These are phyloP conservation scores for Novymonas esmeraldas DNA, from an alignment of 208 protist genomes.

Conservation along the genomic window DNA sequence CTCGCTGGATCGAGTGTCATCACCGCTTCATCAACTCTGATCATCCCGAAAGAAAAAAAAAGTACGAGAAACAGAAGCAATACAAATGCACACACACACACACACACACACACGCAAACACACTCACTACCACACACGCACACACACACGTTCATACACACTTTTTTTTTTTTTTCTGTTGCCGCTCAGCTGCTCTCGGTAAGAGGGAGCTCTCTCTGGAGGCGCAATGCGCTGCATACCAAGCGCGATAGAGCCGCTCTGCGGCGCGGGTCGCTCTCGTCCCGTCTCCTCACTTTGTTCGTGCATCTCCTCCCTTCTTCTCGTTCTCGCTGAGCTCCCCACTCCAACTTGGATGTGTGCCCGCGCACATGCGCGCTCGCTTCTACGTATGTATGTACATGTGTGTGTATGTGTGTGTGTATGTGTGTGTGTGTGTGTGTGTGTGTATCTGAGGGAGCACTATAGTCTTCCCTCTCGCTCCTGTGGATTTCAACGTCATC, in stretches of 20 bases:
- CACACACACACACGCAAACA: neutral
- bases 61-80: too few relatives aligned
- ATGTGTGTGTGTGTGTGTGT: neutral
- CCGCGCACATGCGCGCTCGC: neutral
- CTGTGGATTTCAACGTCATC: neutral
- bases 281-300: neutral
- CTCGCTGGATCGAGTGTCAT: too few relatives aligned
- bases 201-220: too few relatives aligned
- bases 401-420: neutral
- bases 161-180: neutral
- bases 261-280: too few relatives aligned
- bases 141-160: neutral
- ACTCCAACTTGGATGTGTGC: neutral
- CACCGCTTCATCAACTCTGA: too few relatives aligned
- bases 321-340: neutral
- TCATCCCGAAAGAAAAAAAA: too few relatives aligned
- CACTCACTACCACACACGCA: neutral
- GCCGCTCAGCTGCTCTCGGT: too few relatives aligned
- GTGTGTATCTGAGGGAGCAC: neutral
- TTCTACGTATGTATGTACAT: neutral
- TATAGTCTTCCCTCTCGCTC: neutral
- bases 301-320: neutral
- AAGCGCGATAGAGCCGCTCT: too few relatives aligned
- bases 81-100: neutral
- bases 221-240: too few relatives aligned